A percentile compares a stretch with the other conserved stretches of the same genome.
Conservation (phyloP, 2,329 filamentous ascomycete genomes). For the Gaeumannomyces sp. region DNA sequence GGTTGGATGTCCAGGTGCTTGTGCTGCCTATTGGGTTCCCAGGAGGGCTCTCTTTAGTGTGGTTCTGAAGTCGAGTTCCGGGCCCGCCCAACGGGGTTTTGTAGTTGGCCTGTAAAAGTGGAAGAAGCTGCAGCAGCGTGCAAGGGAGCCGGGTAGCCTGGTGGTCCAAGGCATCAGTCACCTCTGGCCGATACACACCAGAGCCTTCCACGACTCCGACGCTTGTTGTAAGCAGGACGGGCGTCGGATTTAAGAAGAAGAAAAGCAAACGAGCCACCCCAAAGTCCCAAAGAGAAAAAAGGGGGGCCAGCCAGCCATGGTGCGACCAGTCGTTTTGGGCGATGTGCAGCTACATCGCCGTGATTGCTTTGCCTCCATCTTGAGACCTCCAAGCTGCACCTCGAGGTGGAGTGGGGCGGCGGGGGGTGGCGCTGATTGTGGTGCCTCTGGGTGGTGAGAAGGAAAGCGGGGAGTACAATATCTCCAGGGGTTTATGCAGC, state of each 20-base stretch:
- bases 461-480: not conserved
- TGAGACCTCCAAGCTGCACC: not conserved
- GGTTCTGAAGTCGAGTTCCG: not conserved
- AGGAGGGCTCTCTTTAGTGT: not conserved
- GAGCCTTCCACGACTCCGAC: not conserved
- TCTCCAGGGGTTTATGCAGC: not conserved
- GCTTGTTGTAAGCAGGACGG: not conserved
- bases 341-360: not conserved
- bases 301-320: not conserved
- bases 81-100: not conserved
- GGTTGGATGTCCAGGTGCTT: not conserved
- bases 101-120: not conserved
- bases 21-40: not conserved
- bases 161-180: too few species aligned
- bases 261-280: not conserved
- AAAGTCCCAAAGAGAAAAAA: not conserved
- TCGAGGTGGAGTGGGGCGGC: not conserved
- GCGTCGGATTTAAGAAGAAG: not conserved
- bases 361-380: slow-evolving; percentile 1
- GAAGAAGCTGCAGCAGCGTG: not conserved
- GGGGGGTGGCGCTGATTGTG: too few species aligned
- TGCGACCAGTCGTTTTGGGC: not conserved
- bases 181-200: not conserved
- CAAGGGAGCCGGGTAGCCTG: too few species aligned
- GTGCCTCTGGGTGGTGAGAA: not conserved